Conservation (phyloP, 2,329 filamentous ascomycete species). For the Verticillium zaregamsianum region DNA sequence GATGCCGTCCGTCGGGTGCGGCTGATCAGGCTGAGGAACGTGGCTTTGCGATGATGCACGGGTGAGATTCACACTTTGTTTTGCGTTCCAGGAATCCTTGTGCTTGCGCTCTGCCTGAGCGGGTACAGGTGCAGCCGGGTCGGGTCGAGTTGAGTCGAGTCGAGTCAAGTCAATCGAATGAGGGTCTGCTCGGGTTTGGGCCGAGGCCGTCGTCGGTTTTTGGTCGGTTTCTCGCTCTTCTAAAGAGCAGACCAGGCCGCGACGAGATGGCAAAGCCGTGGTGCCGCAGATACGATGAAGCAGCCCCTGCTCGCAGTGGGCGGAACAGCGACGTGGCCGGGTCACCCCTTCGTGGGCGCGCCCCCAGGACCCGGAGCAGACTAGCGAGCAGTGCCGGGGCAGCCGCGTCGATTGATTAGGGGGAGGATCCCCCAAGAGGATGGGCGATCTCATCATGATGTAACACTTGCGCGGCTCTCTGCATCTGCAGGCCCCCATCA, state of each 20-base stretch:
- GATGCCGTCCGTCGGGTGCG: background rate
- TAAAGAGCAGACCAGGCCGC: too few species aligned
- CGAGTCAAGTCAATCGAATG: too few species aligned
- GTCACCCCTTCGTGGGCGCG: too few species aligned
- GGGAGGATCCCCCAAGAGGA: background rate
- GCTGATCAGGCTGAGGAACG: background rate
- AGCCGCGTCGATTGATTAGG: background rate
- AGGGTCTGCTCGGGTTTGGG: too few species aligned
- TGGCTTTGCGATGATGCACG: background rate
- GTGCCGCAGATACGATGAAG: background rate
- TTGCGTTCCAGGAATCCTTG: background rate
- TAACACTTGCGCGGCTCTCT: background rate
- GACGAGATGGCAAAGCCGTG: background rate
- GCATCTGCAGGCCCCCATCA: background rate
- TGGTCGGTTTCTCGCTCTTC: too few species aligned
- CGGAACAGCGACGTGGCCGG: too few species aligned
- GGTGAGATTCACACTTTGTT: background rate
- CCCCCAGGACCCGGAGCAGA: background rate
- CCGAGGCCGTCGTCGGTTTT: too few species aligned
- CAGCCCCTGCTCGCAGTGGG: background rate
- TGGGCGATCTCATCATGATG: background rate
- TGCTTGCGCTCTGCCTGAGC: too few species aligned
- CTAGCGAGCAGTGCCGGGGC: background rate
- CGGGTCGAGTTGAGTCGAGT: too few species aligned
- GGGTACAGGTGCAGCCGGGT: too few species aligned